These are phyloP conservation scores for Candida lessepsii DNA, from an alignment of 805 yeast species.

Conservation along the genomic window DNA sequence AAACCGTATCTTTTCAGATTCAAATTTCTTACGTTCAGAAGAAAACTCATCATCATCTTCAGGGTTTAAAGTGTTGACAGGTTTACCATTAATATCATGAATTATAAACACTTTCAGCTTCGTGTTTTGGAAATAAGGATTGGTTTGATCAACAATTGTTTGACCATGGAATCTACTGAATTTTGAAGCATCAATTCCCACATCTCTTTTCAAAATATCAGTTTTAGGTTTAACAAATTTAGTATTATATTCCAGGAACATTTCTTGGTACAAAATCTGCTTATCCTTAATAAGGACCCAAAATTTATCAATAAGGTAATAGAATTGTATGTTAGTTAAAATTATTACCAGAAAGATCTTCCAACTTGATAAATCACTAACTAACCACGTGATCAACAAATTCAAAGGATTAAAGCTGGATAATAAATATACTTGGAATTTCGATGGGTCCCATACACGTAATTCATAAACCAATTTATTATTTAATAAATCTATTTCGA, in stretches of 20 bases:
- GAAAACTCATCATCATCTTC: conserved; percentile 12
- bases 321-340: conserved; percentile 29
- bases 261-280: conserved; percentile 57
- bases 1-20: conserved; percentile 14
- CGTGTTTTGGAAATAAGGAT: conserved; percentile 26
- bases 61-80: conserved; percentile 15
- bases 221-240: conserved; percentile 62
- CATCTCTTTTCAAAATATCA: conserved; percentile 54
- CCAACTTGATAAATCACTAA: conserved; percentile 25
- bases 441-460: conserved; percentile 66
- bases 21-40: conserved; percentile 14
- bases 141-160: conserved; percentile 19
- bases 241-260: conserved; percentile 58
- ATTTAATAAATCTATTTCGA: conserved; percentile 17
- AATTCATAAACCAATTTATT: conserved; percentile 51
- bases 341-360: conserved; percentile 25
- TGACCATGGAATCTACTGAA: conserved; percentile 27
- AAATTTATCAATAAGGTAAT: conserved; percentile 45
- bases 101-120: conserved; percentile 47
- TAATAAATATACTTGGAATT: conserved; percentile 50
- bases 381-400: conserved; percentile 40
- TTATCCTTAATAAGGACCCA: conserved; percentile 54
- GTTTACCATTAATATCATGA: conserved; percentile 47
- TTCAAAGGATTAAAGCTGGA: conserved; percentile 61
- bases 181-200: conserved; percentile 55